Conservation (phyloP, 2,329 filamentous ascomycete genomes). For the Penicillium sp. region DNA sequence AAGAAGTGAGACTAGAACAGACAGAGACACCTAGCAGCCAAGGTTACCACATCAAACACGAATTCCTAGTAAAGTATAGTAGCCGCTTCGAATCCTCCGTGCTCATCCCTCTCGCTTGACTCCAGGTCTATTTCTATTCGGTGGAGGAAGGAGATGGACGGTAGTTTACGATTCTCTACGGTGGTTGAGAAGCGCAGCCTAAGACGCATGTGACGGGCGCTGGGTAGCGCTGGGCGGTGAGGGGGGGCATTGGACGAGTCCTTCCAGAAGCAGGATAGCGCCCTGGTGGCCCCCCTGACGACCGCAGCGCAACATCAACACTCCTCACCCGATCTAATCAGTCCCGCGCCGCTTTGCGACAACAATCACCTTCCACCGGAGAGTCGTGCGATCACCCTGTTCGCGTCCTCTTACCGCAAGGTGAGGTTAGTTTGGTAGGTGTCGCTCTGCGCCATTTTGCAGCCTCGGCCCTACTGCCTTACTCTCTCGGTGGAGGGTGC, state of each 20-base stretch:
- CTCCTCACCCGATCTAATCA: constrained; percentile 21
- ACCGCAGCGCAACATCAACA: constrained; percentile 23
- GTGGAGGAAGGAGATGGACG: no score
- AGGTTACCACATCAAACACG: no score
- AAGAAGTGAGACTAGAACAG: no score
- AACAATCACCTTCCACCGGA: constrained; percentile 15
- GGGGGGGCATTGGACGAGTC: background rate
- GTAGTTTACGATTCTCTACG: background rate
- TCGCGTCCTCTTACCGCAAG: background rate
- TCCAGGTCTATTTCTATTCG: no score
- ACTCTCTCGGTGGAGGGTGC: constrained; percentile 17
- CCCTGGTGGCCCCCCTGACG: constrained; percentile 17
- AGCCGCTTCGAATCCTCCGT: no score
- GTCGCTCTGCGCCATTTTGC: constrained; percentile 1
- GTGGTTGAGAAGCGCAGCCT: background rate
- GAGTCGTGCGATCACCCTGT: constrained; percentile 1
- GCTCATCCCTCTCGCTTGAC: no score
- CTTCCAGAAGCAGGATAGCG: constrained; percentile 8
- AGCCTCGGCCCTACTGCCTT: constrained; percentile 2
- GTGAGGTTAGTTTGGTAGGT: constrained; percentile 11
- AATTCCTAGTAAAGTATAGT: no score
- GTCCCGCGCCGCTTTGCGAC: constrained; percentile 19
- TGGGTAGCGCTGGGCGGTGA: background rate
- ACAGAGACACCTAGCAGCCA: no score
- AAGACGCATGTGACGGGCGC: background rate